Evolutionary conservation across 2,329 filamentous ascomycete species (phyloP).

Genomic region (Fusarium goolgardi): DNA sequence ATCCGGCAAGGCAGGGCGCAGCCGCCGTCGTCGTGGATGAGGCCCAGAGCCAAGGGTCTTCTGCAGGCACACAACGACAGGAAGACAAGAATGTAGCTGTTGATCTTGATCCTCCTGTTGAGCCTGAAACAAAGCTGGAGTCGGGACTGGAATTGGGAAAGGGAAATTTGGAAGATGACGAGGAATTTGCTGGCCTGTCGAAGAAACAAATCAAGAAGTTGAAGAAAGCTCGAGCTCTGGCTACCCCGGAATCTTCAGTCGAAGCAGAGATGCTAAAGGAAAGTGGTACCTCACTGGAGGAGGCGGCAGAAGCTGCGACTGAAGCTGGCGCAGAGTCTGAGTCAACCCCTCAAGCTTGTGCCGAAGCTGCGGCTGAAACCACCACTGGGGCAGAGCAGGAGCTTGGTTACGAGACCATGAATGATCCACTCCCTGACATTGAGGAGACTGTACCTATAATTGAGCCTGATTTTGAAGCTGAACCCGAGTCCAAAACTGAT

Average conservation of each 20-base stretch:
- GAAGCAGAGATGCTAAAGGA: conserved; percentile 35
- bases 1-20: conserved; percentile 45
- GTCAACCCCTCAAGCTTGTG: conserved; percentile 23
- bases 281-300: conserved; percentile 28
- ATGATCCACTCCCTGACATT: conserved; percentile 35
- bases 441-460: conserved; percentile 46
- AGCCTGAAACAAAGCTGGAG: conserved; percentile 36
- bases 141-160: conserved; percentile 33
- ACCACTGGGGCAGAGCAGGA: conserved; percentile 23
- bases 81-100: conserved; percentile 35
- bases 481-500: conserved; percentile 46
- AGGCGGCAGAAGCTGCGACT: conserved; percentile 27
- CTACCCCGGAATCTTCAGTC: conserved; percentile 31
- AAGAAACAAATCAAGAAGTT: conserved; percentile 46
- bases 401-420: conserved; percentile 37
- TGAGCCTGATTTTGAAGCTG: conserved; percentile 47
- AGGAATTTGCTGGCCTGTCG: conserved; percentile 45
- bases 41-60: conserved; percentile 34
- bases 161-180: conserved; percentile 37
- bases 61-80: conserved; percentile 30
- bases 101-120: conserved; percentile 32
- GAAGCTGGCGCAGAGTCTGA: conserved; percentile 39
- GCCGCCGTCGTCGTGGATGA: conserved; percentile 43
- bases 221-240: conserved; percentile 42
- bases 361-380: conserved; percentile 25